phyloP scores from a whole-genome alignment of 305 asterid genomes.

The Solanum hybrid region DNA sequence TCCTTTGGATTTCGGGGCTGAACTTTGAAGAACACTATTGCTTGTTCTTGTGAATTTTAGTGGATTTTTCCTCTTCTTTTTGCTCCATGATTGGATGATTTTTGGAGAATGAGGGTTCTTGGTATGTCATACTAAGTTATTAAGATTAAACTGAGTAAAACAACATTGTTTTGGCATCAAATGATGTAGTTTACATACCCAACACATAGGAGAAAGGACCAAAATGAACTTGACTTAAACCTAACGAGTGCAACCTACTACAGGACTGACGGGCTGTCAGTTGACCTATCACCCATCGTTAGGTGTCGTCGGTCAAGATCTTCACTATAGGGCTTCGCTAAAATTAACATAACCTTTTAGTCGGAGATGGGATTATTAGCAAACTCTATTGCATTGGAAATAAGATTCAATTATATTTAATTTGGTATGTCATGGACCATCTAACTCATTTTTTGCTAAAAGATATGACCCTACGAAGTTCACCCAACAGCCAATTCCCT shows the following conservation, averaged over 20 bases:
- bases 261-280: background rate
- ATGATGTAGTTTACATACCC: background rate
- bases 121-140: no score
- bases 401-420: background rate
- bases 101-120: no score
- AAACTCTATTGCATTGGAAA: background rate
- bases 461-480: background rate
- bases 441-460: background rate
- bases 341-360: no score
- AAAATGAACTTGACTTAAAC: background rate
- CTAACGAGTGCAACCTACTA: background rate
- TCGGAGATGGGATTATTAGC: background rate
- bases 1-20: no score
- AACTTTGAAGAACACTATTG: no score
- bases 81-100: no score
- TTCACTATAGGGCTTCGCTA: background rate
- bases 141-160: no score
- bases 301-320: background rate
- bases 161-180: no score
- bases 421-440: background rate
- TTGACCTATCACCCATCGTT: background rate
- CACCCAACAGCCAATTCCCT: background rate
- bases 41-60: no score
- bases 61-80: no score
- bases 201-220: background rate